Conservation (phyloP, 2,329 filamentous ascomycete genomes). For the Aspergillus jensenii region DNA sequence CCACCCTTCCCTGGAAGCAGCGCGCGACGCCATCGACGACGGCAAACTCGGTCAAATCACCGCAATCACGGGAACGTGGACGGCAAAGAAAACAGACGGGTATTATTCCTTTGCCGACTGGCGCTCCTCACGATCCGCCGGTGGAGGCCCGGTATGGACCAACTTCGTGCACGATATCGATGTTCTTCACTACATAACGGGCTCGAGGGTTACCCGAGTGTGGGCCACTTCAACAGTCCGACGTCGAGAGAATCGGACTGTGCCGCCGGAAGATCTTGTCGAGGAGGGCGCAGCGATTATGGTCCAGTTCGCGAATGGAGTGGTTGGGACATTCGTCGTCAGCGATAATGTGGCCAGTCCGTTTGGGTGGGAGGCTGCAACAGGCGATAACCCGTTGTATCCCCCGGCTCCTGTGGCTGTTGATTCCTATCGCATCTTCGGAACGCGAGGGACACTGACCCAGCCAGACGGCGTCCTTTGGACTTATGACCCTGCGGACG, state of each 20-base stretch:
- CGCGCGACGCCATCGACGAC: not conserved
- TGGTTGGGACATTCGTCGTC: not conserved
- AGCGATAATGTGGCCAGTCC: not conserved
- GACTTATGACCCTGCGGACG: not conserved
- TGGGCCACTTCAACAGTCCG: not conserved
- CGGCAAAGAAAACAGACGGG: not conserved
- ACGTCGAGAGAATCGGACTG: not conserved
- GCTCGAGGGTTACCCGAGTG: not conserved
- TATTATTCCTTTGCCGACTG: not conserved
- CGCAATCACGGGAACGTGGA: not conserved
- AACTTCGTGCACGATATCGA: not conserved
- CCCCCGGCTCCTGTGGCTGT: not conserved
- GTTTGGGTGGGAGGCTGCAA: not conserved
- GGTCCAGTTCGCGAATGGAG: not conserved
- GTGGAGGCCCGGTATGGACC: not conserved
- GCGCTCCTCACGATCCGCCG: not conserved
- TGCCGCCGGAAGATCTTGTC: not conserved
- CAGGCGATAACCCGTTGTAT: not conserved
- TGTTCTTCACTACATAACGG: not conserved
- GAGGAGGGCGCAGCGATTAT: not conserved
- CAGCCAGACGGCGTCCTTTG: not conserved
- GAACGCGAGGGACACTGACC: not conserved
- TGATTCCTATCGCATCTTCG: not conserved
- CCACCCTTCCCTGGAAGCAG: not conserved
- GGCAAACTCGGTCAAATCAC: not conserved